A percentile compares a stretch with the other conserved stretches of the same genome.
Evolutionary conservation across 2,329 filamentous ascomycete species (phyloP).

Genomic region (Paracoccidioides brasiliensis): DNA sequence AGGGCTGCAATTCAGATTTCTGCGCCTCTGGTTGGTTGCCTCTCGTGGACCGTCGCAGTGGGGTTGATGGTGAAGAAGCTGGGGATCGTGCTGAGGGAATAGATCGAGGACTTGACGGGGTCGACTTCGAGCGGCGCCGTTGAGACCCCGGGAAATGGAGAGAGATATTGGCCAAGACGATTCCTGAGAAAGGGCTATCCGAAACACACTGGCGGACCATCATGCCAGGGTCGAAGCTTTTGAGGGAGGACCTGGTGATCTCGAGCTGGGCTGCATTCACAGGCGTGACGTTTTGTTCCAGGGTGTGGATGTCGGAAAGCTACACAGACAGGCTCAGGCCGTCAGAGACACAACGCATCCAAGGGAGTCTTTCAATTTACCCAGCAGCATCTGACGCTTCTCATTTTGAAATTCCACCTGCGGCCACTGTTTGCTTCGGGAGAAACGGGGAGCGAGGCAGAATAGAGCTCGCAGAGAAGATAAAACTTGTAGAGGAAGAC

Average conservation of each 20-base stretch:
- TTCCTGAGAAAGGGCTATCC: not conserved
- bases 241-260: not conserved
- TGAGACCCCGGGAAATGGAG: not conserved
- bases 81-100: too few species aligned
- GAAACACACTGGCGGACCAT: not conserved
- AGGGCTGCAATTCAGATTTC: not conserved
- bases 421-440: not conserved
- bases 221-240: not conserved
- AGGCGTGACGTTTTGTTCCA: not conserved
- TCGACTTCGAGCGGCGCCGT: not conserved
- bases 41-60: not conserved
- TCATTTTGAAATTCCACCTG: not conserved
- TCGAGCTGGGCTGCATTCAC: not conserved
- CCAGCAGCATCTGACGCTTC: not conserved
- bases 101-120: not conserved
- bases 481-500: too few species aligned
- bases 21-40: not conserved
- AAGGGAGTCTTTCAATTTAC: not conserved
- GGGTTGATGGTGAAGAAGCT: not conserved
- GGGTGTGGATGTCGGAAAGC: not conserved
- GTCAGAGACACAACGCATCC: not conserved
- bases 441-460: too few species aligned
- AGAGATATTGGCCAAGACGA: not conserved
- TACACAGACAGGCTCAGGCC: not conserved
- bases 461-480: too few species aligned